These are phyloP conservation scores for Ustilago bromivora DNA, from an alignment of 1,284 basidiomycete species.

Conservation along the genomic window DNA sequence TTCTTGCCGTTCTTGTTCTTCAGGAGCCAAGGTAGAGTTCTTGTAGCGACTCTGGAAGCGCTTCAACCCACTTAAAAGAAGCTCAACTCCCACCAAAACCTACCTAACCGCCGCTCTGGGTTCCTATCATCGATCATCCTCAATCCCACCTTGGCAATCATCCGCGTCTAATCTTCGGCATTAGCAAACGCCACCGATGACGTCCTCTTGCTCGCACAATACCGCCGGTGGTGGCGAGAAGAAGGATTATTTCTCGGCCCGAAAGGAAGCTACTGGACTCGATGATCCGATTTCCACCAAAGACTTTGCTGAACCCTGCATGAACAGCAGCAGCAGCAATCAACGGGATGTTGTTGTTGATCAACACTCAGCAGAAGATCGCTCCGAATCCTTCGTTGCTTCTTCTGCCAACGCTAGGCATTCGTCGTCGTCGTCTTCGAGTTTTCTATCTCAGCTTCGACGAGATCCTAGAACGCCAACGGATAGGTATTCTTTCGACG, in stretches of 20 bases:
- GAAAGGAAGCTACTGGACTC: not conserved
- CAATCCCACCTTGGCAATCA: too few relatives aligned
- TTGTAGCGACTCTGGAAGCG: too few relatives aligned
- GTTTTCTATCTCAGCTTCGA: slow-evolving; percentile 33
- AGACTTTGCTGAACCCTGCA: not conserved
- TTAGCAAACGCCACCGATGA: not conserved
- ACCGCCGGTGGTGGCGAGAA: not conserved
- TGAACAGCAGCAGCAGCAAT: not conserved
- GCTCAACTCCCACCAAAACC: too few relatives aligned
- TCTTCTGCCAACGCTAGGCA: slow-evolving; percentile 10
- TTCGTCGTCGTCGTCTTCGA: slow-evolving; percentile 29
- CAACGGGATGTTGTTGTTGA: not conserved
- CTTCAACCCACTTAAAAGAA: too few relatives aligned
- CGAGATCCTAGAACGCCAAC: slow-evolving; percentile 27
- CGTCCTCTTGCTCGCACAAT: not conserved
- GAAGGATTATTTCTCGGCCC: not conserved
- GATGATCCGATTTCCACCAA: not conserved
- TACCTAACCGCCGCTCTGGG: too few relatives aligned
- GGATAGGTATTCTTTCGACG: slow-evolving; percentile 45
- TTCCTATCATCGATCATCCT: too few relatives aligned
- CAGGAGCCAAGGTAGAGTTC: too few relatives aligned
- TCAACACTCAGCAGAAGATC: not conserved
- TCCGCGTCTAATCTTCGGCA: not conserved
- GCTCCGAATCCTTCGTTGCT: slow-evolving; percentile 1
- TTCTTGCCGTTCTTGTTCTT: too few relatives aligned